Conservation (phyloP, 2,329 filamentous ascomycete species). For the Diaporthe ampelina region DNA sequence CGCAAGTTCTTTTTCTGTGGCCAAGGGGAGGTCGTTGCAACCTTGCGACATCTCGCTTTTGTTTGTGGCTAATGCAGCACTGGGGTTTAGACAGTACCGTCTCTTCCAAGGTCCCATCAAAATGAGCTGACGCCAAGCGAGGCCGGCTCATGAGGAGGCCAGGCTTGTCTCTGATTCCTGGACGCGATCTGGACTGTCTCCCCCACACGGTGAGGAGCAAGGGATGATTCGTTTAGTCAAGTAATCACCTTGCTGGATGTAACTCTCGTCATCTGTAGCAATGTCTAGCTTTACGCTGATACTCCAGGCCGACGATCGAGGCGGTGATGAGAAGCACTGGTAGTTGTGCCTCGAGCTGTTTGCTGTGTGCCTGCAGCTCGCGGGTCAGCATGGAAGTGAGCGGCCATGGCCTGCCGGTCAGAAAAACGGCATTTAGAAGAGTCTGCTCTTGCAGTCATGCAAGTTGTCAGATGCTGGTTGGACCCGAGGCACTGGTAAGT, state of each 20-base stretch:
- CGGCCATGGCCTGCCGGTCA: not conserved
- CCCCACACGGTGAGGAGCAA: constrained; percentile 23
- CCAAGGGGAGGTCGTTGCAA: not conserved
- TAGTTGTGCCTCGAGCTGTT: not conserved
- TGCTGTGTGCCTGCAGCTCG: not conserved
- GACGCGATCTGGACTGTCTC: constrained; percentile 13
- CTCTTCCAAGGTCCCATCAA: not conserved
- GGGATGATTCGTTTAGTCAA: constrained; percentile 15
- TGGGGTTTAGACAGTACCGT: constrained; percentile 2
- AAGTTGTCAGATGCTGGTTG: constrained; percentile 5
- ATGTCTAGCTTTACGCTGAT: not conserved
- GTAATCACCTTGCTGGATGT: constrained; percentile 1
- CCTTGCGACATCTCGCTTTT: constrained; percentile 13
- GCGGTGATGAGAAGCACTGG: not conserved
- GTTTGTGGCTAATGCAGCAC: constrained; percentile 20
- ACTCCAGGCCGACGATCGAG: not conserved
- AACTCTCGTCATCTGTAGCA: constrained; percentile 6
- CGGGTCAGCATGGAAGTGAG: not conserved
- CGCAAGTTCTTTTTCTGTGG: not conserved
- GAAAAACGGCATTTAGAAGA: not conserved
- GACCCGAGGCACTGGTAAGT: constrained; percentile 33
- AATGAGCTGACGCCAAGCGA: constrained; percentile 32
- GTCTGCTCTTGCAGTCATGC: not conserved
- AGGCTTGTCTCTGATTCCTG: constrained; percentile 9
- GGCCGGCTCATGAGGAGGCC: constrained; percentile 8